Conservation (phyloP, 305 asterid species). For the Ruellia speciosa region DNA sequence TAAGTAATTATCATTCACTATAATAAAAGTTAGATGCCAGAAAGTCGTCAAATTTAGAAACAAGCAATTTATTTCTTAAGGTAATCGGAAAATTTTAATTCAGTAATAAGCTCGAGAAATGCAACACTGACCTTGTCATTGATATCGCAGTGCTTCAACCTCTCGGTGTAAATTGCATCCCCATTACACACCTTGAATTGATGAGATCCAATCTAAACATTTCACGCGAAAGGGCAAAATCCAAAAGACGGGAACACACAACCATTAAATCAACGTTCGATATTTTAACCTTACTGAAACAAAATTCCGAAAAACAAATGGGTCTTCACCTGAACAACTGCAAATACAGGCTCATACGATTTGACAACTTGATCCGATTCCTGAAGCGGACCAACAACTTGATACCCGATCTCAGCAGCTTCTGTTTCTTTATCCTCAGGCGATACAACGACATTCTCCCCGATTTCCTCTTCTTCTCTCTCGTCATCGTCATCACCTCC, state of each 20-base stretch:
- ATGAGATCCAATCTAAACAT: slow-evolving; percentile 80
- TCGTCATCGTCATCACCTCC: slow-evolving; percentile 36
- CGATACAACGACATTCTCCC: slow-evolving; percentile 29
- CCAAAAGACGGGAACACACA: neutral
- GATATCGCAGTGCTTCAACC: slow-evolving; percentile 74
- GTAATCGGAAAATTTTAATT: slow-evolving; percentile 1
- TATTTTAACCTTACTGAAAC: neutral
- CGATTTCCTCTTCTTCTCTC: slow-evolving; percentile 22
- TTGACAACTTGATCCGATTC: slow-evolving; percentile 54
- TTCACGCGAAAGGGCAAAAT: neutral
- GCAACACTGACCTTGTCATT: slow-evolving; percentile 72
- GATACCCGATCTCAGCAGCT: slow-evolving; percentile 81
- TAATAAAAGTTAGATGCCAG: neutral
- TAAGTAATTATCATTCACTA: too few species aligned
- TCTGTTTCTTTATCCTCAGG: slow-evolving; percentile 53
- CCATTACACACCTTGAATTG: slow-evolving; percentile 96
- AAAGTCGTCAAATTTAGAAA: neutral
- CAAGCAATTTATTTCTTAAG: slow-evolving; percentile 6
- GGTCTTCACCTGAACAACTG: slow-evolving; percentile 66
- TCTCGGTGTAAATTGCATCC: slow-evolving; percentile 69
- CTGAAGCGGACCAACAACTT: slow-evolving; percentile 62
- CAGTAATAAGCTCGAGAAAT: slow-evolving; percentile 10
- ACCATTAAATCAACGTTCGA: too few species aligned
- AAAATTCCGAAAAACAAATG: neutral
- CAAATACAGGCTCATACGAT: slow-evolving; percentile 68